A percentile compares a stretch with the other conserved stretches of the same genome.
These are phyloP conservation scores for Thraustochytrium sp. DNA, from an alignment of 352 stramenopile species.

Conservation along the genomic window DNA sequence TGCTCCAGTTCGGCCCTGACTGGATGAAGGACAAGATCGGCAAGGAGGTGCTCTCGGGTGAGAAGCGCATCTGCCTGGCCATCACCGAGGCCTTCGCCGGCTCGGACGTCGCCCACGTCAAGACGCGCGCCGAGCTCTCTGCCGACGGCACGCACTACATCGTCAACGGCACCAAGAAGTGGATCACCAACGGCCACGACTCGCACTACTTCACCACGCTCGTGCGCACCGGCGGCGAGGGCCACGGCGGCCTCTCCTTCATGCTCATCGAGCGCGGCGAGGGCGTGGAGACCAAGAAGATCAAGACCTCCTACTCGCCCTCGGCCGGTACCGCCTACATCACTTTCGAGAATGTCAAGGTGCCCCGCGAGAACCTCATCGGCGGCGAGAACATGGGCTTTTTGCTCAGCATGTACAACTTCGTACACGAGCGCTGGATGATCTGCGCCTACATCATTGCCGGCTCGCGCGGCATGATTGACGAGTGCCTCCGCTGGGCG, in stretches of 20 bases:
- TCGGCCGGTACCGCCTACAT: constrained; percentile 43
- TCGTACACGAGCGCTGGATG: constrained; percentile 44
- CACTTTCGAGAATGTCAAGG: constrained; percentile 51
- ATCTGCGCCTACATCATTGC: constrained; percentile 44
- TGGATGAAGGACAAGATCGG: constrained; percentile 46
- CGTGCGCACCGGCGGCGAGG: constrained; percentile 32
- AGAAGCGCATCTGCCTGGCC: constrained; percentile 42
- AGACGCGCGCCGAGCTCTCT: constrained; percentile 14
- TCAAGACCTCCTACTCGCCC: constrained; percentile 44
- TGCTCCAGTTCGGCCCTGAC: constrained; percentile 38
- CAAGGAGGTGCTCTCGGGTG: constrained; percentile 40
- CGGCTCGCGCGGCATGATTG: constrained; percentile 14
- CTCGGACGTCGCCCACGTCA: constrained; percentile 20
- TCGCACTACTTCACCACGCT: constrained; percentile 43
- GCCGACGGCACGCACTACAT: constrained; percentile 29
- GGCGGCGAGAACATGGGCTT: constrained; percentile 36
- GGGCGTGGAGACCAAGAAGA: constrained; percentile 41
- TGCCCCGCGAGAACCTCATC: constrained; percentile 41
- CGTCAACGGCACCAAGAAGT: constrained; percentile 46
- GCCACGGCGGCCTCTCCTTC: constrained; percentile 18
- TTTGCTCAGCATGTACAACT: constrained; percentile 44
- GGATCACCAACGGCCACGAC: constrained; percentile 44
- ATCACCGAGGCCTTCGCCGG: constrained; percentile 43
- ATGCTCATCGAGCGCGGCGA: constrained; percentile 38
- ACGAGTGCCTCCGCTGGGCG: constrained; percentile 36